phyloP scores from a whole-genome alignment of 306 rosid species.

The peach (Prunus persica) region Prunus_persica_NCBIv2 NC_034014.1:16228001-16228500 shows the following conservation, averaged over 20 bases:
- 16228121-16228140: background rate
- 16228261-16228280: conserved; percentile 16
- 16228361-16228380: too few species aligned
- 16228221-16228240: background rate
- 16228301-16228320: too few species aligned
- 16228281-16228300: background rate
- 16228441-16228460: too few species aligned
- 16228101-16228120: background rate
- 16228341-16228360: too few species aligned
- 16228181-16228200: background rate
- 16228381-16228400: too few species aligned
- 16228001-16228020: conserved; percentile 26
- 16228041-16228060: conserved; percentile 20
- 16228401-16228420: too few species aligned
- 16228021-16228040: background rate
- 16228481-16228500: too few species aligned
- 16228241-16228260: conserved; percentile 20
- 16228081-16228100: conserved; percentile 10
- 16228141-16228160: background rate
- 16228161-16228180: background rate
- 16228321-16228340: too few species aligned
- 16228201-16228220: background rate
- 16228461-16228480: too few species aligned
- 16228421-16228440: too few species aligned
- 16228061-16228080: conserved; percentile 1